Conservation (phyloP, 2,329 filamentous ascomycete genomes). For the Trichoderma koningiopsis region DNA sequence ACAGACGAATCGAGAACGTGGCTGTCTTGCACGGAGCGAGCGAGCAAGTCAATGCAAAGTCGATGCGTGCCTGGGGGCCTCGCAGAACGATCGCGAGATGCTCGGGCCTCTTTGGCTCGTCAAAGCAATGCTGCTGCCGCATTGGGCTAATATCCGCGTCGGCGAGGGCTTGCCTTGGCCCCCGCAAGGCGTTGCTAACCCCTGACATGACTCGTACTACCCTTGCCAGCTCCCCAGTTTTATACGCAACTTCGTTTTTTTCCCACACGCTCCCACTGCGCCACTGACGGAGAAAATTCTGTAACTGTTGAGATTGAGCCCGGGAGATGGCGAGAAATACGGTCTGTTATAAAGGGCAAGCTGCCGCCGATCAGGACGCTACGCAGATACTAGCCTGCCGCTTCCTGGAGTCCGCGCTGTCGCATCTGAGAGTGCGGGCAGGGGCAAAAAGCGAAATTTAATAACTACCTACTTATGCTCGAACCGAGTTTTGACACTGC, state of each 20-base stretch:
- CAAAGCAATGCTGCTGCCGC: not conserved
- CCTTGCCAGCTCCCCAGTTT: not conserved
- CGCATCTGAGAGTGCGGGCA: not conserved
- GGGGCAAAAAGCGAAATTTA: not conserved
- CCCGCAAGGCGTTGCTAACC: not conserved
- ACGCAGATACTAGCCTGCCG: not conserved
- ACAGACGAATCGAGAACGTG: not conserved
- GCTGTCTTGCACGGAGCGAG: not conserved
- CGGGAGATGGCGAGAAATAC: not conserved
- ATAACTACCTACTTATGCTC: not conserved
- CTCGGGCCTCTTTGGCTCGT: not conserved
- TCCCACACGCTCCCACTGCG: not conserved
- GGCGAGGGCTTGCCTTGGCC: not conserved
- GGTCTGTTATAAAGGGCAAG: conserved; percentile 1
- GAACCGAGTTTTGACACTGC: not conserved
- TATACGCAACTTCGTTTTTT: not conserved
- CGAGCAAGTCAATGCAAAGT: not conserved
- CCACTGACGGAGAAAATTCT: conserved; percentile 2
- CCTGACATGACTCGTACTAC: conserved; percentile 7
- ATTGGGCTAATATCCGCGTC: not conserved
- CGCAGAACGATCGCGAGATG: not conserved
- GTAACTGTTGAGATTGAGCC: not conserved
- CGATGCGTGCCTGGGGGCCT: not conserved
- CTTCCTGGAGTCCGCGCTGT: not conserved
- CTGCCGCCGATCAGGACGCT: not conserved